Base-by-base conservation (phyloP, 2,329 filamentous ascomycete genomes). In the Xylaria digitata region DNA sequence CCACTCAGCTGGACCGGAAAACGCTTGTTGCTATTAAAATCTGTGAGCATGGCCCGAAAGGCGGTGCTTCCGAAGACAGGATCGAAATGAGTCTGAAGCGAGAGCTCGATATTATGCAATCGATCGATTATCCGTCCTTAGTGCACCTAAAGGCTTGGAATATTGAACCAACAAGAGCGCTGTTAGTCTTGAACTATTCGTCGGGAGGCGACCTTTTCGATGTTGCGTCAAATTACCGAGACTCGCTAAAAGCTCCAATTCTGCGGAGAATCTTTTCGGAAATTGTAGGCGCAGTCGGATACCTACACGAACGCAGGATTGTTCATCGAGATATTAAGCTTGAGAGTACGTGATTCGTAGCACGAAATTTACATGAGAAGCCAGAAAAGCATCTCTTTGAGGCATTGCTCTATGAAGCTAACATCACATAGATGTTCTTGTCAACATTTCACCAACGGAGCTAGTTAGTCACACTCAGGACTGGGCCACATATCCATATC, bases 241-340 rank as follows among this genome's bases (percentile, higher is more conserved):
- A 90, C 17, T 79, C 92, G 0, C 83, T 97, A 54, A 89, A 86
- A 3, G 87, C 92, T 0, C 76, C 82, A 1, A 81, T 98, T 52
- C 85, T 97, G 55, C 87, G 93, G 71, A 88, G 96, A 58, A 94
- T 98, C 63, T 97, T 97, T 79, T 86, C 94, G 15, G 96, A 99
- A 78, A 80, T 98, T 70, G 90, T 98, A 26, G 90, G 88, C 68
- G 96, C 95, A 0, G 90, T 97, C 42, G 87, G 86, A 65, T 97
- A 98, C 81, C 83, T 99, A 55, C 96, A 99, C 79, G 84, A 88
- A 61, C 85, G 92, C 74, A 90, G 88, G 72, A 97, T 99, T 76
- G 95, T 98, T 61, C 96, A 99, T 78, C 89, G 96, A 67, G 96
- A 99, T 79, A 96, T 99, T 80, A 99, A 99, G 82, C 89, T 99